Conservation (phyloP, 139 green algal species). For the Chlamydomonas incerta region DNA sequence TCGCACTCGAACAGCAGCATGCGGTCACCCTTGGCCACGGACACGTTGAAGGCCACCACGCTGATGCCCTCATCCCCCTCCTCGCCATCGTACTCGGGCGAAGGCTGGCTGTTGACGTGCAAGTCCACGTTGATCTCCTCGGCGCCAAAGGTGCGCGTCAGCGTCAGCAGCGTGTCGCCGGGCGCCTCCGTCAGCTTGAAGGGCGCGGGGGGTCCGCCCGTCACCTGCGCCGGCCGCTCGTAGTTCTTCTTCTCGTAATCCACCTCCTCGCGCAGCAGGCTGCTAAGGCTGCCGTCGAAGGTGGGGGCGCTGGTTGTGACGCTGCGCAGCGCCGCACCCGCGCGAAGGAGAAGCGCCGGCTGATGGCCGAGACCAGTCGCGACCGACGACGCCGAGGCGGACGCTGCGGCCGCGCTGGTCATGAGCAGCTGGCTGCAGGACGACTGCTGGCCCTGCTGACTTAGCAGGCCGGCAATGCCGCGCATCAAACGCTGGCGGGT, state of each 20-base stretch:
- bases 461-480: conserved; percentile 16
- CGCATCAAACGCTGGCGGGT: neutral
- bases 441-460: neutral
- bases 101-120: conserved; percentile 56
- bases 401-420: neutral
- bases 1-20: conserved; percentile 60
- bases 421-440: neutral
- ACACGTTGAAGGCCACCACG: conserved; percentile 57
- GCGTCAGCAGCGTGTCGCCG: conserved; percentile 66
- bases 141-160: conserved; percentile 49
- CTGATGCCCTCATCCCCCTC: conserved; percentile 36
- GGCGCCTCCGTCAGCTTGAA: conserved; percentile 63
- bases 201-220: conserved; percentile 49
- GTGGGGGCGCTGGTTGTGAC: conserved; percentile 1
- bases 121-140: conserved; percentile 70
- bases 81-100: conserved; percentile 9
- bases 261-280: conserved; percentile 45
- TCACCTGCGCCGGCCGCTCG: conserved; percentile 45
- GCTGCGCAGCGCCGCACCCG: conserved; percentile 1
- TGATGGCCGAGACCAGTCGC: neutral
- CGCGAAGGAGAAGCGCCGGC: conserved; percentile 20
- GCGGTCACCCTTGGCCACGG: conserved; percentile 51
- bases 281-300: neutral
- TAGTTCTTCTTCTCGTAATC: conserved; percentile 63
- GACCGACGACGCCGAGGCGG: neutral